Base-by-base conservation (phyloP, 495 filamentous ascomycete genomes). In the Oidiodendron maius region DNA sequence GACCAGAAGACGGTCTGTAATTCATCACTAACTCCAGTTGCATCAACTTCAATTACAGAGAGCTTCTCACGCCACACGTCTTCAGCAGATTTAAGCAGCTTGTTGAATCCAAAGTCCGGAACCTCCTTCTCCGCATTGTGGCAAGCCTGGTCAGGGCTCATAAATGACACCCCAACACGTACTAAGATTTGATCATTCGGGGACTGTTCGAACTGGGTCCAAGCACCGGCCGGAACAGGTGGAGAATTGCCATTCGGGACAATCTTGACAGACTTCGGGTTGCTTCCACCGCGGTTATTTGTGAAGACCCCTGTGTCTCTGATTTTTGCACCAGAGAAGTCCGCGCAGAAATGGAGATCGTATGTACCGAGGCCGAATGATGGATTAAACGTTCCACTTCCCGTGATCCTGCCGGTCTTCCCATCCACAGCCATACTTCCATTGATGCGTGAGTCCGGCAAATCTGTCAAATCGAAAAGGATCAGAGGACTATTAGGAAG, bases 81-180 rank as follows among this genome's bases (percentile, higher is more conserved):
- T 32, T 78, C 69, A 0, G 83, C 85, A 4, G 69, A 64, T 11
- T 62, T 48, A 3, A 71, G 67, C 0, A 78, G 72, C 0, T 59
- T 64, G 3, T 77, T 69, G 52, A 89, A 87, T 53, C 84, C 76
- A 48, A 81, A 88, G 22, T 76, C 66, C 0, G 84, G 80, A 40
- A 87, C 84, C 48, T 89, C 86, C 1, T 51, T 69, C 57, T 88
- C 81, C 0, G 78, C 86, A 58, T 86, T 81, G 2, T 66, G 60
- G 51, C 86, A 89, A 8, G 85, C 84, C 56, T 83, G 71, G 0
- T 74, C 69, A 3, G 71, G 64, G 53, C 77, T 82, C 41, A 89
- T 79, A 62, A 86, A 87, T 50, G 85, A 89, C 2, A 86, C 65
- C 0, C 83, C 85, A 9, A 85, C 82, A 10, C 86, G 74, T 21